Percentiles rank a stretch among this genome's conserved stretches.
Conservation (phyloP, 148 eudicot species). For the Cornus kousa region DNA sequence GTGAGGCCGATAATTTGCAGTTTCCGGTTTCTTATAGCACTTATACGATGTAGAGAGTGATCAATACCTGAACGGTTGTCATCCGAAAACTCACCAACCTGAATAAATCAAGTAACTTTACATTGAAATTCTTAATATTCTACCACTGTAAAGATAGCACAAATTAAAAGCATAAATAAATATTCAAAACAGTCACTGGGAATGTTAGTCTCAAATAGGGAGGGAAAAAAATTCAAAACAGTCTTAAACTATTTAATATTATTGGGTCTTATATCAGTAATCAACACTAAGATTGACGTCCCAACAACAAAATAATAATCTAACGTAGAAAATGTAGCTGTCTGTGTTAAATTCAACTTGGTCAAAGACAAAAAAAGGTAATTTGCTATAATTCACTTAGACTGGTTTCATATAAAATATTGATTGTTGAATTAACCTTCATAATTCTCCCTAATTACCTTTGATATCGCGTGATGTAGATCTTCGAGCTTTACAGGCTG, state of each 20-base stretch:
- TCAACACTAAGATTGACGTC: conserved; percentile 6
- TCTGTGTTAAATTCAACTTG: no score
- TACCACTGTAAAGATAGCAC: background rate
- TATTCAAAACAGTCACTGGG: background rate
- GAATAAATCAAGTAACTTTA: conserved; percentile 31
- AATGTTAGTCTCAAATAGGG: background rate
- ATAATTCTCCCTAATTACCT: conserved; percentile 40
- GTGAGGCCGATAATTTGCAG: conserved; percentile 91
- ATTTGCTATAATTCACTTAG: background rate
- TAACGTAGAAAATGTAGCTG: no score
- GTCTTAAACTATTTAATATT: background rate
- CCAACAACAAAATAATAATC: background rate
- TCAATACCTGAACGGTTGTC: conserved; percentile 95
- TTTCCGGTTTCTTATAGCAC: conserved; percentile 97
- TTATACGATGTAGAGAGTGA: conserved; percentile 91
- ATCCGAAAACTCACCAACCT: conserved; percentile 99
- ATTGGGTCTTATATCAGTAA: conserved; percentile 15
- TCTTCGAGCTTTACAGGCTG: conserved; percentile 74
- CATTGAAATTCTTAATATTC: background rate
- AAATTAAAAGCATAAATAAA: background rate
- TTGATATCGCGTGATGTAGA: conserved; percentile 74
- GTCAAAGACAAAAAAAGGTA: no score
- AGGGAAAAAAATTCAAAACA: background rate
- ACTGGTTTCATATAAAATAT: background rate
- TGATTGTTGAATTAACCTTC: background rate